Evolutionary conservation across 305 asterid genomes (phyloP).

Genomic region (Caryopteris hybrid): DNA sequence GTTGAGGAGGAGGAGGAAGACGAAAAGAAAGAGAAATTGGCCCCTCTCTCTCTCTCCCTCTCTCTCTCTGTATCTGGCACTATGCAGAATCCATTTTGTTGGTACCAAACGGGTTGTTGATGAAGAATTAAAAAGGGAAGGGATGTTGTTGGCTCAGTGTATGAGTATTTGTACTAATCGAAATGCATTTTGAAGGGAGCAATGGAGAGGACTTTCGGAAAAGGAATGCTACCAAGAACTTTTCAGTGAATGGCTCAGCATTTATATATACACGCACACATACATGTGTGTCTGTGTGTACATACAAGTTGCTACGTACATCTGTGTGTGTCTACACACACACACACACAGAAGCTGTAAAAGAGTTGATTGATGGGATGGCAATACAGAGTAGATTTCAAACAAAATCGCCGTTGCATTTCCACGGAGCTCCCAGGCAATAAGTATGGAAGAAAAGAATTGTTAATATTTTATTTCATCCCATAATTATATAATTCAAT

Average conservation of each 20-base stretch:
- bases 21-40: no score
- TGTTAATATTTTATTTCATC: no score
- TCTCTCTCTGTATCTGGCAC: no score
- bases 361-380: background rate
- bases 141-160: background rate
- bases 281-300: background rate
- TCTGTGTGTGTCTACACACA: background rate
- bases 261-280: background rate
- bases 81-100: slow-evolving; percentile 10
- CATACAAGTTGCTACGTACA: background rate
- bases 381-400: background rate
- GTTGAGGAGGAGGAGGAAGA: background rate
- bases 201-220: slow-evolving; percentile 6
- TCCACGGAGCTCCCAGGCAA: background rate
- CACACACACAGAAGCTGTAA: background rate
- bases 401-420: background rate
- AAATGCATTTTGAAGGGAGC: slow-evolving; percentile 2
- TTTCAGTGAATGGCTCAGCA: background rate
- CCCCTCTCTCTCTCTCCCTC: background rate
- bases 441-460: no score
- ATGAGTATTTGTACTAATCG: background rate
- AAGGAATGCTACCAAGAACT: slow-evolving; percentile 11
- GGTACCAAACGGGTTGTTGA: no score
- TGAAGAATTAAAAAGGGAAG: background rate
- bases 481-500: no score